Base-by-base conservation (phyloP, 495 filamentous ascomycete genomes). In the Xylaria palmicola region DNA sequence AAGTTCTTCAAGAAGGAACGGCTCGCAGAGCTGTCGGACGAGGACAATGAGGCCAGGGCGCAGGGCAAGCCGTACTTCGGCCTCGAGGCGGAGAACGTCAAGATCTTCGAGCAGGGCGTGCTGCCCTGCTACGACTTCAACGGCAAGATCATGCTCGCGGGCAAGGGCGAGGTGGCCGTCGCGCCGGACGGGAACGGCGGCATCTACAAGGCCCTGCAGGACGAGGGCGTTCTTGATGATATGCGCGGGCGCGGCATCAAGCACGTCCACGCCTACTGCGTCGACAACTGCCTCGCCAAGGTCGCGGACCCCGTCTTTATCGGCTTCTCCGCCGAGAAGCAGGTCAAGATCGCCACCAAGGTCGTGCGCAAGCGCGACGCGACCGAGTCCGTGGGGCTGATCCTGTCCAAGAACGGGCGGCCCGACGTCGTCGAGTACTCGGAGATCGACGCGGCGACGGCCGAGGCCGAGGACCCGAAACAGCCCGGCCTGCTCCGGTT, bases 401-500 rank as follows among this genome's bases (percentile, higher is more conserved):
- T 99, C 68, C 74, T 99, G 36, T 85, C 87, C 64, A 95, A 95
- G 83, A 95, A 98, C 72, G 94, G 95, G 70, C 91, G 89, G 78
- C 94, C 94, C 44, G 95, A 97, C 66, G 94, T 99, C 6, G 95
- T 99, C 19, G 94, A 99, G 78, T 99, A 99, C 81, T 96, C 92
- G 13, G 94, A 99, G 75, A 98, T 99, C 66, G 90, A 96, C 81
- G 75, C 86, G 60, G 86, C 84, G 48, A 91, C 89, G 2, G 88
- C 93, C 36, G 92, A 96, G 71, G 93, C 92, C 64, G 86, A 88
- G 72, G 94, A 99, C 72, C 81, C 89, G 55, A 89, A 91, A 73
- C 87, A 98, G 68, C 81, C 83, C 1, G 86, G 85, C 44, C 79
- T 98, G 53, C 85, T 99, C 70, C 96, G 91, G 77, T 97, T 96